Evolutionary conservation across 2,329 filamentous ascomycete species (phyloP), one percentile per base, ranked within the genome.

Genomic region (Trichoderma oligosporum): DNA sequence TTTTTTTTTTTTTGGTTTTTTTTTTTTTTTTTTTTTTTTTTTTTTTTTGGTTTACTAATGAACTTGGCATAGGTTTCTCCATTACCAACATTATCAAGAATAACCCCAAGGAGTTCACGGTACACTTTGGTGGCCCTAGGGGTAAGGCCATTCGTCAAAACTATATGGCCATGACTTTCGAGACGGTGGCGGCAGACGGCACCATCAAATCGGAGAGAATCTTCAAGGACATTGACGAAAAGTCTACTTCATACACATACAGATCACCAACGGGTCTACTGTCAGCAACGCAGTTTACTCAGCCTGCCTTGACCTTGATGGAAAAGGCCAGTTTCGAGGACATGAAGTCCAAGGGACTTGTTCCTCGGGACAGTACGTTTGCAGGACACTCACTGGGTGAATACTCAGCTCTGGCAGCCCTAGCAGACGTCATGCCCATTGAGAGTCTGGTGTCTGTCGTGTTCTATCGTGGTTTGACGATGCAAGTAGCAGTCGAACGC

Each of bases 81-180:
- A 99, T 99, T 68, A 96, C 92, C 70, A 92, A 97, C 75, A 99
- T 99, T 68, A 94, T 99, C 74, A 95, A 91, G 82, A 99, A 97
- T 80, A 99, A 99, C 76, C 94, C 94, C 62, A 97, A 97, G 81
- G 94, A 97, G 77, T 86, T 99, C 56, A 99, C 95, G 4, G 90
- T 99, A 63, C 89, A 99, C 79, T 99, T 99, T 70, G 94, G 95
- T 77, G 94, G 94, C 47, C 91, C 94, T 61, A 89, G 91, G 59
- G 94, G 94, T 70, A 99, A 97, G 78, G 91, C 91, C 51, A 99
- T 99, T 66, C 91, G 94, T 62, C 88, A 96, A 70, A 99, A 99
- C 76, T 99, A 99, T 80, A 97, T 97, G 88, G 87, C 93, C 60
- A 99, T 99, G 94, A 97, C 93, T 46, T 99, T 97, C 74, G 94